Conservation (phyloP, 495 filamentous ascomycete species). For the Hypoxylon cercidicola region DNA sequence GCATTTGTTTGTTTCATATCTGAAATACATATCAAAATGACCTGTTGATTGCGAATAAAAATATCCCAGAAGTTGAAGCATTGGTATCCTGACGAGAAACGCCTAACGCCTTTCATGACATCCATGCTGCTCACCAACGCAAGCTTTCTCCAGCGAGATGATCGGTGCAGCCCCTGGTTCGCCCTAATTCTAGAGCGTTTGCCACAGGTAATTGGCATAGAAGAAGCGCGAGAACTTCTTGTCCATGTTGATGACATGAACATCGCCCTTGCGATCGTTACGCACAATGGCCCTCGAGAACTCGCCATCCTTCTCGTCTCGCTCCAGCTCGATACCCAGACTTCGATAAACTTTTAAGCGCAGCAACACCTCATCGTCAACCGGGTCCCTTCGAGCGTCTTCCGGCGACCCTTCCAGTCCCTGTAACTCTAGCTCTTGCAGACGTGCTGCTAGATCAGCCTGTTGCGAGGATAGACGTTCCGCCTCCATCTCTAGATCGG, state of each 20-base stretch:
- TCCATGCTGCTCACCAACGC: slow-evolving; percentile 6
- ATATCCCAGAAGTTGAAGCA: not conserved
- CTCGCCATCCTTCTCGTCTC: slow-evolving; percentile 77
- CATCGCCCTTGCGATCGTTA: slow-evolving; percentile 87
- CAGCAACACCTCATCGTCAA: slow-evolving; percentile 67
- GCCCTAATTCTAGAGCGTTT: slow-evolving; percentile 70
- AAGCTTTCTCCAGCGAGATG: not conserved
- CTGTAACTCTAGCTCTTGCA: slow-evolving; percentile 87
- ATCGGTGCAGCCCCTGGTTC: not conserved
- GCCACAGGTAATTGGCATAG: slow-evolving; percentile 97
- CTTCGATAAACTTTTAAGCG: slow-evolving; percentile 92
- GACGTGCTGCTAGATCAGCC: slow-evolving; percentile 74
- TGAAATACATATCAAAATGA: slow-evolving; percentile 3
- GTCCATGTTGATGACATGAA: slow-evolving; percentile 94
- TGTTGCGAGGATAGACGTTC: slow-evolving; percentile 87
- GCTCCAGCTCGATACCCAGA: slow-evolving; percentile 88
- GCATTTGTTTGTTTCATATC: slow-evolving; percentile 3
- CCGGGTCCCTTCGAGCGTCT: slow-evolving; percentile 45
- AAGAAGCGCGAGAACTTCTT: slow-evolving; percentile 90
- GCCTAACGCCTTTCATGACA: slow-evolving; percentile 27
- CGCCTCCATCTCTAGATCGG: slow-evolving; percentile 90
- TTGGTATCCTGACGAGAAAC: slow-evolving; percentile 41
- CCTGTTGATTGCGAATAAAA: not conserved
- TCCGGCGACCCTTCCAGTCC: slow-evolving; percentile 69
- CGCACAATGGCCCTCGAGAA: slow-evolving; percentile 88